These are phyloP conservation scores for Metarhizium sp. DNA, from an alignment of 2,329 filamentous ascomycete genomes.

Conservation along the genomic window DNA sequence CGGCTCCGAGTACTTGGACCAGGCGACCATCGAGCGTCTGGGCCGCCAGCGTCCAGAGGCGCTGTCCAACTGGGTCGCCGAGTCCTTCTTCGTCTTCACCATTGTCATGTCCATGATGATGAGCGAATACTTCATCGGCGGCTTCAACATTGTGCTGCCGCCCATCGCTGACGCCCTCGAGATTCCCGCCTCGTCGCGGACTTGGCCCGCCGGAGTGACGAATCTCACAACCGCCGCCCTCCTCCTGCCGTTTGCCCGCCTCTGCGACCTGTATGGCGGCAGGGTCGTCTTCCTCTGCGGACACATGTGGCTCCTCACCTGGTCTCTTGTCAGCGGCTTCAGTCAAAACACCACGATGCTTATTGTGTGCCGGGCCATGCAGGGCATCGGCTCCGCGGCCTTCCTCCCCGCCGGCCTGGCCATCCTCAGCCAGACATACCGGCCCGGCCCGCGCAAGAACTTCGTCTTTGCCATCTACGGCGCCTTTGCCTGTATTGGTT, in stretches of 20 bases:
- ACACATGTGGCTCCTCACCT: constrained; percentile 55
- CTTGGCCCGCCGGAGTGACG: constrained; percentile 55
- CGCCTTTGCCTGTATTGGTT: constrained; percentile 47
- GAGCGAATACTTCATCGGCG: constrained; percentile 66
- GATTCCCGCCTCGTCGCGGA: constrained; percentile 52
- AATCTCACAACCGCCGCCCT: constrained; percentile 48
- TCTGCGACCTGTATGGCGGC: constrained; percentile 55
- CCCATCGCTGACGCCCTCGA: constrained; percentile 50
- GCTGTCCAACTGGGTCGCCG: constrained; percentile 44
- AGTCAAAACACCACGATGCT: constrained; percentile 59
- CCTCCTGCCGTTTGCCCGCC: constrained; percentile 53
- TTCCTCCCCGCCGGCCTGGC: constrained; percentile 60
- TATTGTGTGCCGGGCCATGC: constrained; percentile 63
- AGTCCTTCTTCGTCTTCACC: constrained; percentile 53
- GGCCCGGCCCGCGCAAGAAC: constrained; percentile 64
- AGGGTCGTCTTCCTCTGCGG: constrained; percentile 51
- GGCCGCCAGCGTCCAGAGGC: constrained; percentile 51
- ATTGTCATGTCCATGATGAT: constrained; percentile 55
- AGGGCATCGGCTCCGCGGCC: constrained; percentile 64
- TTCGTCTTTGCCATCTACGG: constrained; percentile 53
- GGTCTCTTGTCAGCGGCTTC: constrained; percentile 63
- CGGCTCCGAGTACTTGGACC: constrained; percentile 7
- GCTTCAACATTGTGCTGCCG: constrained; percentile 66
- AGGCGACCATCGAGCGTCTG: constrained; percentile 44
- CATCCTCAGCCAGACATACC: constrained; percentile 60